These are phyloP conservation scores for Exophiala sideris DNA, from an alignment of 2,329 filamentous ascomycete genomes.

Conservation along the genomic window DNA sequence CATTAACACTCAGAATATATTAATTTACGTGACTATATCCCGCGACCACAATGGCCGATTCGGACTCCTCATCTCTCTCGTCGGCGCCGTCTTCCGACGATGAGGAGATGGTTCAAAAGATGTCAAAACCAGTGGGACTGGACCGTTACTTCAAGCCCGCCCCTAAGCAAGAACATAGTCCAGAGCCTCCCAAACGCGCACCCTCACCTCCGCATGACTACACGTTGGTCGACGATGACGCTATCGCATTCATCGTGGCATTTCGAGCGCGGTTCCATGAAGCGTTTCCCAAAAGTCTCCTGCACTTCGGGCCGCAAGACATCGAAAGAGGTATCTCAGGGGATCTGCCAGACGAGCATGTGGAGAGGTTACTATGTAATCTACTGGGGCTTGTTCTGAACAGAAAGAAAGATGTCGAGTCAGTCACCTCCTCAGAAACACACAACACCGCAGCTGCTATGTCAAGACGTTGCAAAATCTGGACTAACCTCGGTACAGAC, in stretches of 20 bases:
- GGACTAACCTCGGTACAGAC: constrained; percentile 51
- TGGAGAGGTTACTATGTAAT: constrained; percentile 85
- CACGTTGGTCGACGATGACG: constrained; percentile 82
- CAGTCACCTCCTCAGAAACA: constrained; percentile 42
- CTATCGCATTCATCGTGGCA: constrained; percentile 98
- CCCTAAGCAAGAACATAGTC: constrained; percentile 44
- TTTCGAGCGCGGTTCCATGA: constrained; percentile 92
- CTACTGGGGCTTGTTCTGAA: constrained; percentile 85
- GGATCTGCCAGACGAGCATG: constrained; percentile 72
- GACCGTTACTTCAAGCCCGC: constrained; percentile 48
- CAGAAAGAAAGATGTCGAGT: constrained; percentile 99
- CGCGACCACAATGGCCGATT: constrained; percentile 46
- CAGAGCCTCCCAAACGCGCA: constrained; percentile 71
- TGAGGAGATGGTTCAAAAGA: constrained; percentile 44
- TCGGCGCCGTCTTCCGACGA: constrained; percentile 60
- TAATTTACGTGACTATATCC: not conserved
- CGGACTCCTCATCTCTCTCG: constrained; percentile 57
- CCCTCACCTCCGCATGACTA: constrained; percentile 89
- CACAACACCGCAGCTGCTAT: not conserved
- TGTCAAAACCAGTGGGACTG: constrained; percentile 42
- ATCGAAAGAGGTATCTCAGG: constrained; percentile 83
- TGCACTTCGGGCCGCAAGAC: constrained; percentile 92
- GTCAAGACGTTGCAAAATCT: not conserved
- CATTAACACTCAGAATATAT: not conserved
- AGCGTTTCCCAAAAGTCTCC: constrained; percentile 78